These are phyloP conservation scores for Verticillium longisporum DNA, from an alignment of 2,329 filamentous ascomycete genomes.

Conservation along the genomic window DNA sequence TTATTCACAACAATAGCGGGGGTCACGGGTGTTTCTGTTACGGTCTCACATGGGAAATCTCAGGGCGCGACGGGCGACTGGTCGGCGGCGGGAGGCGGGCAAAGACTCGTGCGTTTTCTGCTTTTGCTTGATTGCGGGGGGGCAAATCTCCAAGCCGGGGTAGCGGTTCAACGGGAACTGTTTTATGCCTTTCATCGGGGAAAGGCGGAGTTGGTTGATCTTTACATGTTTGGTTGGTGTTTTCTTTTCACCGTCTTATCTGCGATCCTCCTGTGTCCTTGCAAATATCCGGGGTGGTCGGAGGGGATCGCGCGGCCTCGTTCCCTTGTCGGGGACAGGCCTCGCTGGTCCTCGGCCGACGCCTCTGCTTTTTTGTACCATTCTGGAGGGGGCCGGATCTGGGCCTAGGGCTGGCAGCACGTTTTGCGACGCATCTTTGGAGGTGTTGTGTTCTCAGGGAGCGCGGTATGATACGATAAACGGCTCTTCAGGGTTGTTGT, in stretches of 20 bases:
- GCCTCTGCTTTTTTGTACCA: not conserved
- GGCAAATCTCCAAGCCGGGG: conserved; percentile 8
- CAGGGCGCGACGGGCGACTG: conserved; percentile 5
- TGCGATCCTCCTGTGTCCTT: not conserved
- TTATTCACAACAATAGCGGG: conserved; percentile 16
- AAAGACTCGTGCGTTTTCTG: conserved; percentile 17
- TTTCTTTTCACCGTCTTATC: not conserved
- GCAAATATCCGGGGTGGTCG: not conserved
- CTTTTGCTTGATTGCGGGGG: conserved; percentile 15
- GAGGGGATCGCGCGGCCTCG: not conserved
- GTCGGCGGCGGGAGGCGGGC: conserved; percentile 19
- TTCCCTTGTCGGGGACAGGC: not conserved
- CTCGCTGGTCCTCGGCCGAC: not conserved
- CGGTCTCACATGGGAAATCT: conserved; percentile 23
- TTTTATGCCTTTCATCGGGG: conserved; percentile 11
- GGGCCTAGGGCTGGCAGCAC: conserved; percentile 9
- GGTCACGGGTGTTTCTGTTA: conserved; percentile 29
- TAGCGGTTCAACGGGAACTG: conserved; percentile 14
- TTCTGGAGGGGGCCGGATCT: not conserved
- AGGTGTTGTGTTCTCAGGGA: conserved; percentile 7
- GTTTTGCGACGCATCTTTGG: conserved; percentile 9
- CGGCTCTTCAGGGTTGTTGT: conserved; percentile 1
- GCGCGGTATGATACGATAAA: conserved; percentile 12
- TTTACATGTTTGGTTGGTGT: conserved; percentile 7
- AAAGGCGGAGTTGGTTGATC: conserved; percentile 30